Conservation (phyloP, 1,284 basidiomycete genomes). For the Coniophora puteana region DNA sequence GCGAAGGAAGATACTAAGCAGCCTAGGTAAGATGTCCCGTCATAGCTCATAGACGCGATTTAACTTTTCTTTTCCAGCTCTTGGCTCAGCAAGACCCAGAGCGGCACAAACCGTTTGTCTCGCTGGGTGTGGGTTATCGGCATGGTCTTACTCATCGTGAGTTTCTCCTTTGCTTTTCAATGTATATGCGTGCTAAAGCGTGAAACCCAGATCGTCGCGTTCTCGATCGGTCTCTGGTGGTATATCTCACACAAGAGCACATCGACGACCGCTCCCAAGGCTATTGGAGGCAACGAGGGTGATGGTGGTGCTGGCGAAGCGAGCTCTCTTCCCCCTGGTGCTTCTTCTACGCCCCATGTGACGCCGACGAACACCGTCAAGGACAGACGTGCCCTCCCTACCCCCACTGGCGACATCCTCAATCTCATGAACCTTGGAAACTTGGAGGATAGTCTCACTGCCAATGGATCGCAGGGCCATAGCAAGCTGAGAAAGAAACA, state of each 20-base stretch:
- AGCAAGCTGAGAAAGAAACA: slow-evolving; percentile 11
- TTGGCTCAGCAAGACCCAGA: slow-evolving; percentile 66
- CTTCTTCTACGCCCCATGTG: slow-evolving; percentile 25
- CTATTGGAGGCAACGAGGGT: slow-evolving; percentile 64
- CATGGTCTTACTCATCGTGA: slow-evolving; percentile 50
- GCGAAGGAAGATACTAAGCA: slow-evolving; percentile 67
- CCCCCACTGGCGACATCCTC: slow-evolving; percentile 6
- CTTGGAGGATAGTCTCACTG: slow-evolving; percentile 6
- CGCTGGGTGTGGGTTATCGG: slow-evolving; percentile 70
- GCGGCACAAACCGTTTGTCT: slow-evolving; percentile 45
- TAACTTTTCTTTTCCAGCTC: slow-evolving; percentile 33
- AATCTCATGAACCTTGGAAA: neutral
- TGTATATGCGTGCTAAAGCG: neutral
- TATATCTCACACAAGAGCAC: slow-evolving; percentile 51
- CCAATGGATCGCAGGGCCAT: slow-evolving; percentile 6
- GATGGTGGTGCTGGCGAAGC: slow-evolving; percentile 27
- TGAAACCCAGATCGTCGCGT: slow-evolving; percentile 41
- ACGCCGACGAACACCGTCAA: slow-evolving; percentile 48
- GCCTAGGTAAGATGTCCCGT: slow-evolving; percentile 49
- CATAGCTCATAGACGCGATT: slow-evolving; percentile 1
- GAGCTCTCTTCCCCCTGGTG: neutral
- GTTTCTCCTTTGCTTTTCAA: slow-evolving; percentile 21
- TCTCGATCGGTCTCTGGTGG: slow-evolving; percentile 55
- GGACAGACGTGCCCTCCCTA: slow-evolving; percentile 13
- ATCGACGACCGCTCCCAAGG: slow-evolving; percentile 48